These are phyloP conservation scores for Stemphylium lycopersici DNA, from an alignment of 2,329 filamentous ascomycete species.

Conservation along the genomic window DNA sequence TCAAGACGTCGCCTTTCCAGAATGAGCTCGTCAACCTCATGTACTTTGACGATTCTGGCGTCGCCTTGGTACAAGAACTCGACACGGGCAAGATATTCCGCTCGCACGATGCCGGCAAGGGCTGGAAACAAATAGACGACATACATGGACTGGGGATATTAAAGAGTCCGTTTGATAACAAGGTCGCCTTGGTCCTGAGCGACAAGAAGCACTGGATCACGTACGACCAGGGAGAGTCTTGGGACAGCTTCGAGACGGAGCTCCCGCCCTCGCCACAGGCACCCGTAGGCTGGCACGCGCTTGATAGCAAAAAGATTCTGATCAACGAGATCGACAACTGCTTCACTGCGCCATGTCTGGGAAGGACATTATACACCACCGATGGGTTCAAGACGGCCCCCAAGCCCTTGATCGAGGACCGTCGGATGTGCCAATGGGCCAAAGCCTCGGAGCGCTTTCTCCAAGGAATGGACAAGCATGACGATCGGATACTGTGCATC, in stretches of 20 bases:
- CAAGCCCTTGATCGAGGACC: conserved; percentile 69
- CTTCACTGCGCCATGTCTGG: conserved; percentile 47
- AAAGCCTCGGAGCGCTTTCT: conserved; percentile 76
- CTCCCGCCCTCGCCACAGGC: conserved; percentile 59
- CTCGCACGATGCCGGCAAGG: conserved; percentile 79
- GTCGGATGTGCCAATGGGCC: conserved; percentile 85
- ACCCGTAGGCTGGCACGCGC: conserved; percentile 80
- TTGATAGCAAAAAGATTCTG: conserved; percentile 82
- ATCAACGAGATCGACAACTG: conserved; percentile 64
- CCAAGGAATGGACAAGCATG: conserved; percentile 67
- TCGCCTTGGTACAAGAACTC: conserved; percentile 75
- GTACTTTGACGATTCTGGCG: conserved; percentile 91
- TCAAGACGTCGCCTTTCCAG: conserved; percentile 70
- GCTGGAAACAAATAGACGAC: conserved; percentile 71
- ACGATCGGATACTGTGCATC: conserved; percentile 79
- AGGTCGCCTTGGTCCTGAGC: conserved; percentile 82
- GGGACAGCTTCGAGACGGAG: conserved; percentile 74
- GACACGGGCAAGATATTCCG: conserved; percentile 71
- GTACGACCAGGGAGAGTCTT: conserved; percentile 79
- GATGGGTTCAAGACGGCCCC: conserved; percentile 79
- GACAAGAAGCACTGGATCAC: conserved; percentile 80
- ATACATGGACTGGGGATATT: conserved; percentile 68
- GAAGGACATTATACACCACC: conserved; percentile 71
- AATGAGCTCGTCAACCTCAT: conserved; percentile 71
- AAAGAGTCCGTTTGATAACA: conserved; percentile 78